Conservation (phyloP, 495 filamentous ascomycete species). For the Penicillium alfredii region DNA sequence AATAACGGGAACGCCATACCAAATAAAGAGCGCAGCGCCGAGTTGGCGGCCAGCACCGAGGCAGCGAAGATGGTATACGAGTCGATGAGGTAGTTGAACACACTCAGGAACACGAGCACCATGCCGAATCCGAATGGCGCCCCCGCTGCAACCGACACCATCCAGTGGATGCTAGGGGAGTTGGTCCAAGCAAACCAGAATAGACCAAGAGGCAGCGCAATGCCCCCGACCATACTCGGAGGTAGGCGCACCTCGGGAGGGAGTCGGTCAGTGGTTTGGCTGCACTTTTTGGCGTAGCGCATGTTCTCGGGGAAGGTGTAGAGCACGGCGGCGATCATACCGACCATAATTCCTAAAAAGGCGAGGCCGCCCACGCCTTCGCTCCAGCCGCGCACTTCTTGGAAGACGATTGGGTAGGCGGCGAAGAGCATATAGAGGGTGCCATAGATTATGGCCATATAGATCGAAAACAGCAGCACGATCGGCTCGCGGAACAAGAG, state of each 20-base stretch:
- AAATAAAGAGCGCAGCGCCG: slow-evolving; percentile 58
- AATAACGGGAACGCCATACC: slow-evolving; percentile 76
- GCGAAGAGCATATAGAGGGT: slow-evolving; percentile 76
- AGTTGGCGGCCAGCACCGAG: slow-evolving; percentile 66
- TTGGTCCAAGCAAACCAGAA: slow-evolving; percentile 66
- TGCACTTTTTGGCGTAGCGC: slow-evolving; percentile 30
- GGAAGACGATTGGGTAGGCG: slow-evolving; percentile 69
- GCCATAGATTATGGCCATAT: slow-evolving; percentile 66
- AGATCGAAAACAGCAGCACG: slow-evolving; percentile 53
- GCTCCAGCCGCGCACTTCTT: slow-evolving; percentile 64
- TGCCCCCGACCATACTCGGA: slow-evolving; percentile 30
- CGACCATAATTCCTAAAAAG: slow-evolving; percentile 69
- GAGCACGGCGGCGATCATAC: slow-evolving; percentile 59
- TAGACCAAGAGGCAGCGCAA: slow-evolving; percentile 41
- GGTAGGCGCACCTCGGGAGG: slow-evolving; percentile 39
- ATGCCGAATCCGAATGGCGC: slow-evolving; percentile 65
- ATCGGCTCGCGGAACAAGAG: slow-evolving; percentile 46
- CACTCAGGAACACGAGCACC: slow-evolving; percentile 61
- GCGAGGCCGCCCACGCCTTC: slow-evolving; percentile 61
- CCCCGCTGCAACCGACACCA: slow-evolving; percentile 52
- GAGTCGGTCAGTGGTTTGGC: slow-evolving; percentile 26
- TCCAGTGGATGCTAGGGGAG: slow-evolving; percentile 59
- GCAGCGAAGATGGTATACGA: slow-evolving; percentile 71
- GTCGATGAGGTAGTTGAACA: slow-evolving; percentile 72
- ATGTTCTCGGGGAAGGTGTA: slow-evolving; percentile 38